These are phyloP conservation scores for Cyclotella baltica DNA, from an alignment of 108 stramenopile species.

Conservation along the genomic window DNA sequence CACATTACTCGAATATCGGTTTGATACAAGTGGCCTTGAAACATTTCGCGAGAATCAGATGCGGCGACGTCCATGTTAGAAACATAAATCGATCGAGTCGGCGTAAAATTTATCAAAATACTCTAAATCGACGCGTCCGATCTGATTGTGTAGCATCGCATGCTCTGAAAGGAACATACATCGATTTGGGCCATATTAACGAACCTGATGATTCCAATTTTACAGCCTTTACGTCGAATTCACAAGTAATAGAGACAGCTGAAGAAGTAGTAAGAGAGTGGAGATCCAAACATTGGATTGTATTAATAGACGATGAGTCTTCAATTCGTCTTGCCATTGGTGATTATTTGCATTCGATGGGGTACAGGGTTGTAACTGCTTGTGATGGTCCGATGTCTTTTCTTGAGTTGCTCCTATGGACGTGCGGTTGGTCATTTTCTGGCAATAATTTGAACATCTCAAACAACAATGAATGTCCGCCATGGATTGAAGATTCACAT, in stretches of 20 bases:
- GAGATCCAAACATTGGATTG: slow-evolving; percentile 64
- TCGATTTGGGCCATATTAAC: neutral
- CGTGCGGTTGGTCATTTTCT: slow-evolving; percentile 37
- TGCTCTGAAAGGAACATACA: slow-evolving; percentile 5
- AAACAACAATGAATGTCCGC: slow-evolving; percentile 5
- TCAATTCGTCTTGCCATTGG: slow-evolving; percentile 81
- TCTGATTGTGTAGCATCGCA: no score
- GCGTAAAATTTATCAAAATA: no score
- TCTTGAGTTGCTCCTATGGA: slow-evolving; percentile 49
- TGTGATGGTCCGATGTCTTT: slow-evolving; percentile 73
- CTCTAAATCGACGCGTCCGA: no score
- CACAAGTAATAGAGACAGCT: neutral
- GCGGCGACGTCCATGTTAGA: no score
- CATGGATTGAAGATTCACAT: slow-evolving; percentile 17
- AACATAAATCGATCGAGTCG: no score
- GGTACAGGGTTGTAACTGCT: slow-evolving; percentile 72
- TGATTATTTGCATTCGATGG: slow-evolving; percentile 70
- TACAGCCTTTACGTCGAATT: neutral
- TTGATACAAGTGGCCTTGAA: no score
- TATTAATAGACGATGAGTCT: slow-evolving; percentile 88
- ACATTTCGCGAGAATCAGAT: no score
- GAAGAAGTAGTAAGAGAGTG: slow-evolving; percentile 3
- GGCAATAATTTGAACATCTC: neutral
- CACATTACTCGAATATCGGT: no score
- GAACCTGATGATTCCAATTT: neutral